A percentile compares a stretch with the other conserved stretches of the same genome.
Evolutionary conservation across 176 grass and related monocot genomes (phyloP).

Genomic region (Bonia amplexicaulis): DNA sequence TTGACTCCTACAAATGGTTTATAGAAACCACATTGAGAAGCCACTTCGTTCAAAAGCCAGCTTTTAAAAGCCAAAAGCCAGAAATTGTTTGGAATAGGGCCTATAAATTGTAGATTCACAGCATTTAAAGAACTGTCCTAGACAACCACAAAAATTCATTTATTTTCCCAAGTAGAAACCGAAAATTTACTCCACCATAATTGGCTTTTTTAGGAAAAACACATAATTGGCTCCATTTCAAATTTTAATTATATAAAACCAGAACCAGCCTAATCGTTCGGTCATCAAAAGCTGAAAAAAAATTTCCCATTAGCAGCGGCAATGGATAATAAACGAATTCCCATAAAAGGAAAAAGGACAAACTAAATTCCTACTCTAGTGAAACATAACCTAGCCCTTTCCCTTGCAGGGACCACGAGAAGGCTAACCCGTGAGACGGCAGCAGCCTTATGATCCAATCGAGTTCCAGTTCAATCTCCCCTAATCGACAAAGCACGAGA

Average conservation of each 20-base stretch:
- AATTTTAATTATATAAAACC: neutral
- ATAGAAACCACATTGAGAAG: too few relatives aligned
- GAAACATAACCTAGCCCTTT: conserved; percentile 22
- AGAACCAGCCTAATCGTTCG: neutral
- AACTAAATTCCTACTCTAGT: conserved; percentile 29
- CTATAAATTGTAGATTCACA: neutral
- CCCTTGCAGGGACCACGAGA: conserved; percentile 9
- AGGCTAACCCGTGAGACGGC: neutral
- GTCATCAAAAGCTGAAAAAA: neutral
- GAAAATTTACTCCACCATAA: neutral
- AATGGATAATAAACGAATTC: conserved; percentile 8
- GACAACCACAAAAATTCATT: neutral
- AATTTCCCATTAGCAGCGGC: neutral
- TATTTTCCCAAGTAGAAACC: neutral
- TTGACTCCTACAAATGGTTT: too few relatives aligned
- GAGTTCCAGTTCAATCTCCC: neutral
- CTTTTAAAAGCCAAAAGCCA: too few relatives aligned
- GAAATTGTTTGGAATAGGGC: too few relatives aligned
- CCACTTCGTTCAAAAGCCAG: too few relatives aligned
- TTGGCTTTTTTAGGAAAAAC: neutral
- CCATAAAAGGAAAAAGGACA: conserved; percentile 28
- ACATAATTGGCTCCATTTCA: neutral
- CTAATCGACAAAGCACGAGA: conserved; percentile 33
- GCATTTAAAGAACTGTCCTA: conserved; percentile 12
- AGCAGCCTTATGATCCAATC: conserved; percentile 18